phyloP scores from a whole-genome alignment of 2,329 filamentous ascomycete genomes.

The Fusarium camptoceras region DNA sequence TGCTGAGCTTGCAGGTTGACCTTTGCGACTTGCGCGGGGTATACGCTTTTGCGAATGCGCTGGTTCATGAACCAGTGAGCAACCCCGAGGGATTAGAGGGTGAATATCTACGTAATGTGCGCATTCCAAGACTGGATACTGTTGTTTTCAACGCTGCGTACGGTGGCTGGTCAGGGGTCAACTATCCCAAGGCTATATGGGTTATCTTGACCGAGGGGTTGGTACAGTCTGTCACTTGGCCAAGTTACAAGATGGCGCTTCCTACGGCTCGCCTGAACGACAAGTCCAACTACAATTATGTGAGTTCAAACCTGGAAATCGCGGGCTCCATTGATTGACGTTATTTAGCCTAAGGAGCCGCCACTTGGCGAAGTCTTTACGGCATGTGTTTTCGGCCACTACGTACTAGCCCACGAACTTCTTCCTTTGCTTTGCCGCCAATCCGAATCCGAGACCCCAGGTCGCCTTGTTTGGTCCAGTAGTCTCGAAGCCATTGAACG shows the following conservation, averaged over 20 bases:
- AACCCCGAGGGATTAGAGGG: conserved; percentile 56
- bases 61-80: conserved; percentile 59
- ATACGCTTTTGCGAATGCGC: conserved; percentile 59
- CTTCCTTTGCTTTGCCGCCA: conserved; percentile 75
- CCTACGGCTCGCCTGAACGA: conserved; percentile 59
- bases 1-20: conserved; percentile 69
- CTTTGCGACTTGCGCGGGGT: conserved; percentile 69
- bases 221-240: conserved; percentile 78
- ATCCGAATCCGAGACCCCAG: conserved; percentile 57
- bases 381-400: conserved; percentile 95
- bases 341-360: conserved; percentile 63
- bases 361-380: conserved; percentile 85
- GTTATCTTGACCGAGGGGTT: conserved; percentile 69
- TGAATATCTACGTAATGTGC: conserved; percentile 57
- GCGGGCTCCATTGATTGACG: neutral
- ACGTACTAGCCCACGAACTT: conserved; percentile 85
- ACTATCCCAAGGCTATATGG: conserved; percentile 71
- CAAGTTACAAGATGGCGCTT: conserved; percentile 77
- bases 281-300: conserved; percentile 52
- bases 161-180: conserved; percentile 84
- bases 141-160: conserved; percentile 90
- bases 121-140: conserved; percentile 78
- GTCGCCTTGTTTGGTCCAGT: conserved; percentile 87
- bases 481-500: conserved; percentile 75
- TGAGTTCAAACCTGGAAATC: conserved; percentile 32